Conservation (phyloP, 306 rosid genomes). For the Morella rubra region DNA sequence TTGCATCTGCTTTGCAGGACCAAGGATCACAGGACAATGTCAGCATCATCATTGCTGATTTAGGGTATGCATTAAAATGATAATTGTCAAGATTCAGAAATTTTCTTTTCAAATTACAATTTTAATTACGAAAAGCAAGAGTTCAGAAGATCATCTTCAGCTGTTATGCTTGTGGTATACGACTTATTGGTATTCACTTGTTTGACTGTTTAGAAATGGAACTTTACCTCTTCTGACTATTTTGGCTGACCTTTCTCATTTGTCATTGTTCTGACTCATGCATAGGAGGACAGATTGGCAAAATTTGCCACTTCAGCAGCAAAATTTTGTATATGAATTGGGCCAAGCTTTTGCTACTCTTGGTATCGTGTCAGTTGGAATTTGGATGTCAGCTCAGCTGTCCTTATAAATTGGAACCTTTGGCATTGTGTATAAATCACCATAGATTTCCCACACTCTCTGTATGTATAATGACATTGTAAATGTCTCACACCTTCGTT, state of each 20-base stretch:
- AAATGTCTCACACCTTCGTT: conserved; percentile 43
- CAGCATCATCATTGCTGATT: conserved; percentile 89
- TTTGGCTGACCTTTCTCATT: not conserved
- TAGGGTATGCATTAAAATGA: conserved; percentile 56
- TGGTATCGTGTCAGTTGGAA: conserved; percentile 68
- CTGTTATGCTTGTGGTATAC: not conserved
- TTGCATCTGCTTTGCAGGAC: conserved; percentile 48
- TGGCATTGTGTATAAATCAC: conserved; percentile 46
- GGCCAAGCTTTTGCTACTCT: conserved; percentile 78
- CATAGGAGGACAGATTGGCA: conserved; percentile 70
- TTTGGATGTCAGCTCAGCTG: conserved; percentile 75
- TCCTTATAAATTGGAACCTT: conserved; percentile 41
- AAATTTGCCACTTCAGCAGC: conserved; percentile 47
- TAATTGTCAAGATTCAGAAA: not conserved
- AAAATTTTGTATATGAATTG: conserved; percentile 50
- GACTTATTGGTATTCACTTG: no score
- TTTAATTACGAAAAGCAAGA: not conserved
- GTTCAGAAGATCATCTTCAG: not conserved
- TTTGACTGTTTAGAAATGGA: not conserved
- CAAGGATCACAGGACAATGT: conserved; percentile 83
- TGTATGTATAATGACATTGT: conserved; percentile 40
- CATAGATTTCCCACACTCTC: conserved; percentile 30
- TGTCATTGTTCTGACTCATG: conserved; percentile 20
- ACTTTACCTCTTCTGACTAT: not conserved
- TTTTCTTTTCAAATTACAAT: not conserved